Conservation (phyloP, 768 basidiomycete genomes). For the Naganishia kalamii region DNA sequence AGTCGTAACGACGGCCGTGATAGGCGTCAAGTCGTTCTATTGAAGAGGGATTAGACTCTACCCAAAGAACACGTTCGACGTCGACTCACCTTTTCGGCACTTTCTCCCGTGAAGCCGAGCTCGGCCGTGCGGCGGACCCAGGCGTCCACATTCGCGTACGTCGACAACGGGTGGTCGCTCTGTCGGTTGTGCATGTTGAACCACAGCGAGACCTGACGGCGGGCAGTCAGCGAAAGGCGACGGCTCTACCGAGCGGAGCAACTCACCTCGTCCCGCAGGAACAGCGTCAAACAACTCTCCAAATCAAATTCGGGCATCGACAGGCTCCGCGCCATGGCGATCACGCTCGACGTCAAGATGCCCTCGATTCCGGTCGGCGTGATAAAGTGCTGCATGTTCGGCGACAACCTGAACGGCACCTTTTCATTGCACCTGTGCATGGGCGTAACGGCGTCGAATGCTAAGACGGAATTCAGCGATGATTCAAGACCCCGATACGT, state of each 20-base stretch:
- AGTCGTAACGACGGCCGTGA: constrained; percentile 59
- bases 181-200: constrained; percentile 39
- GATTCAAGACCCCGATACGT: neutral
- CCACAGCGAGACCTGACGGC: constrained; percentile 44
- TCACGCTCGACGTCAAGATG: constrained; percentile 72
- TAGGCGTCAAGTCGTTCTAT: constrained; percentile 46
- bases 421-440: constrained; percentile 73
- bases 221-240: constrained; percentile 58
- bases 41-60: neutral
- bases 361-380: constrained; percentile 86
- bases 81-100: constrained; percentile 38
- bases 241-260: constrained; percentile 60
- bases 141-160: constrained; percentile 39
- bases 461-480: constrained; percentile 42
- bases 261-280: constrained; percentile 86
- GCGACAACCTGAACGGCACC: constrained; percentile 95
- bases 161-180: constrained; percentile 38
- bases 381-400: constrained; percentile 89
- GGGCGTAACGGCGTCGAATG: constrained; percentile 49
- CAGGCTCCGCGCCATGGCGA: constrained; percentile 83
- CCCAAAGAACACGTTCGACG: neutral
- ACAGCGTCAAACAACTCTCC: constrained; percentile 83
- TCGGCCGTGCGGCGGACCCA: constrained; percentile 40
- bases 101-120: constrained; percentile 40
- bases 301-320: constrained; percentile 94